A percentile compares a stretch with the other conserved stretches of the same genome.
phyloP scores from a whole-genome alignment of 2,329 filamentous ascomycete genomes.

The Pseudohalonectria lignicola region DNA sequence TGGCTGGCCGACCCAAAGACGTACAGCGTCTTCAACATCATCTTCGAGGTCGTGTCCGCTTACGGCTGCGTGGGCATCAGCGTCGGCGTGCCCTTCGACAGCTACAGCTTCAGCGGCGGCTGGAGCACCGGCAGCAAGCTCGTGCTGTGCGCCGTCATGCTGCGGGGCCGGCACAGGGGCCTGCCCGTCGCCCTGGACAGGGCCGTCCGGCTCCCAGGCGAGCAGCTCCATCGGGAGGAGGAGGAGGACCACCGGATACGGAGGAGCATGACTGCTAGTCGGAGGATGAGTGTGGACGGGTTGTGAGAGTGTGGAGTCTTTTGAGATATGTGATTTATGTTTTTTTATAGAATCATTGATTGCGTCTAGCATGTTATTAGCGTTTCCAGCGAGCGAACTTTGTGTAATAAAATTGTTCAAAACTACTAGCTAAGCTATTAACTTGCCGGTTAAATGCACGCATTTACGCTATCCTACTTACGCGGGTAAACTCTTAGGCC shows the following conservation, averaged over 20 bases:
- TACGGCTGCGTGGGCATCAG: conserved; percentile 51
- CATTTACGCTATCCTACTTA: no score
- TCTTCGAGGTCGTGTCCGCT: conserved; percentile 43
- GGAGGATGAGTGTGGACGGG: conserved; percentile 15
- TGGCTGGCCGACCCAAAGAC: conserved; percentile 39
- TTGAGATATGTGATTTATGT: no score
- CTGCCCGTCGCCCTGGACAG: conserved; percentile 44
- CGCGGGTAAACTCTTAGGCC: no score
- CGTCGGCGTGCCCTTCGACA: conserved; percentile 37
- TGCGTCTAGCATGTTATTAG: no score
- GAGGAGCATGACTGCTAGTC: conserved; percentile 20
- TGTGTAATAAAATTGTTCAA: no score
- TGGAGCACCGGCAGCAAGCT: conserved; percentile 41
- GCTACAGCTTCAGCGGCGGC: conserved; percentile 43
- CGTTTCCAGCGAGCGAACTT: no score
- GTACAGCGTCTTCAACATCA: conserved; percentile 46
- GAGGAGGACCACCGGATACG: conserved; percentile 28
- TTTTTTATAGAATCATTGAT: no score
- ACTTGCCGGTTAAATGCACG: no score
- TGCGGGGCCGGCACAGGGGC: conserved; percentile 42
- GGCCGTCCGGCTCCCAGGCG: conserved; percentile 29
- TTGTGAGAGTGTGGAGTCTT: no score
- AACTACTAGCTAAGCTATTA: no score
- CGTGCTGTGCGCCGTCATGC: conserved; percentile 43
- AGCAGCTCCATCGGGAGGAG: conserved; percentile 24